Evolutionary conservation across 1,284 basidiomycete genomes (phyloP), one percentile per base, ranked within the genome.

Genomic region (Tilletia walkeri): DNA sequence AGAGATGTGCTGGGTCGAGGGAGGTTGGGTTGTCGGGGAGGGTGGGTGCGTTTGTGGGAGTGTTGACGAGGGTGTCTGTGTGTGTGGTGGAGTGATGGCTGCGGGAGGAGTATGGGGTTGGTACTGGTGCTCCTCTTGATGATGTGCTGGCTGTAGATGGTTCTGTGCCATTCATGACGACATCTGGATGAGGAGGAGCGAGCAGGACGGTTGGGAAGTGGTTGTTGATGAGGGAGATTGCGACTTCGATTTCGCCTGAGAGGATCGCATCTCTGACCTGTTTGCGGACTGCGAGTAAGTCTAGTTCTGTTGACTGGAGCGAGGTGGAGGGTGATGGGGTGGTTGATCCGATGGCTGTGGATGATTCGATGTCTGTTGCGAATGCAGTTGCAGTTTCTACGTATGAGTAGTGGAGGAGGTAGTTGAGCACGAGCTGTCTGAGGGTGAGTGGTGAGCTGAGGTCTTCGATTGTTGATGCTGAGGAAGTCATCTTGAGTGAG

Each of bases 401-500:
- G 82, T 90, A 92, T 71, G 90, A 90, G 59, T 88, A 87, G 78
- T 92, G 91, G 70, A 88, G 87, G 3, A 94, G 87, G 78, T 93
- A 94, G 78, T 93, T 90, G 65, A 93, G 85, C 6, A 94, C 90
- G 53, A 94, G 85, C n/a, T 87, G 84, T 66, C 89, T 73, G 34
- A 81, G 70, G n/a, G 67, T 48, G 5, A 53, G 30, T 2, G 56
- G 66, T 36, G 66, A 45, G 36, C 47, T 84, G 91, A 65, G 39
- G 9, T 41, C 63, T 18, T 65, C 63, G n/a, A 39, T 10, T 34
- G 59, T 61, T 18, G 59, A 45, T 45, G 41, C 41, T 45, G 41
- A 9, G 41, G 41, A 14, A 1, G 9, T 63, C n/a, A 7, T 9
- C 50, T 53, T 53, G 50, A 4, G 4, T 53, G 50, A 7, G 48